Base-by-base conservation (phyloP, 2,329 filamentous ascomycete species). In the Sporothrix dimorphospora region DNA sequence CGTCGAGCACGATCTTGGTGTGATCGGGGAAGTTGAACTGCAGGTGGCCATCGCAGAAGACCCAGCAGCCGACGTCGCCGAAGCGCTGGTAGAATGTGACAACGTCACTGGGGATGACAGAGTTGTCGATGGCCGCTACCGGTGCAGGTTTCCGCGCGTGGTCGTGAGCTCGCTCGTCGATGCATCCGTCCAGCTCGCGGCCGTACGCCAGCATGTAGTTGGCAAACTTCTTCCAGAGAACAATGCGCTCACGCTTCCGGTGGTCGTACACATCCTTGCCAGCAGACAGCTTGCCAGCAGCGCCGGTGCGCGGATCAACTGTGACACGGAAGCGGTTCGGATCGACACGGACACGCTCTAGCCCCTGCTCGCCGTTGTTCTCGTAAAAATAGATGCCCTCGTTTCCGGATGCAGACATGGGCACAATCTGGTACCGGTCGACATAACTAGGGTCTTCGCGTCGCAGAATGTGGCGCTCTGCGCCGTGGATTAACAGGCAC, bases 21-120 rank as follows among this genome's bases (percentile, higher is more conserved):
- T 96, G 93, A 76, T 96, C 93, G 2, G 93, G 92, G 80, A 96
- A 96, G 82, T 96, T 95, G 81, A 95, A 92, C 88, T 94, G 72
- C 75, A 94, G 86, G 77, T 93, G 92, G 2, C 93, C 93, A 78
- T 95, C 92, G 71, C 88, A 88, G 77, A 95, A 95, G 67, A 90
- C 89, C 92, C 92, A 94, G 80, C 92, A 91, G 19, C 92, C 92
- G 40, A 94, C 92, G 77, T 92, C 92, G 57, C 92, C 92, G 73
- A 93, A 91, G 65, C 92, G 86, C 81, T 95, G 92, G 79, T 94
- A 95, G 76, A 94, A 94, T 0, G 90, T 92, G 59, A 94, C 91
- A 68, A 94, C 83, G 75, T 90, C 88, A 49, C 83, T 82, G 49
- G 83, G 80, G 42, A 88, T 79, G 77, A 82, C 83, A 7, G 81